A percentile compares a stretch with the other conserved stretches of the same genome.
Evolutionary conservation across 2,329 filamentous ascomycete genomes (phyloP).

Genomic region (Aureobasidium uvarum): DNA sequence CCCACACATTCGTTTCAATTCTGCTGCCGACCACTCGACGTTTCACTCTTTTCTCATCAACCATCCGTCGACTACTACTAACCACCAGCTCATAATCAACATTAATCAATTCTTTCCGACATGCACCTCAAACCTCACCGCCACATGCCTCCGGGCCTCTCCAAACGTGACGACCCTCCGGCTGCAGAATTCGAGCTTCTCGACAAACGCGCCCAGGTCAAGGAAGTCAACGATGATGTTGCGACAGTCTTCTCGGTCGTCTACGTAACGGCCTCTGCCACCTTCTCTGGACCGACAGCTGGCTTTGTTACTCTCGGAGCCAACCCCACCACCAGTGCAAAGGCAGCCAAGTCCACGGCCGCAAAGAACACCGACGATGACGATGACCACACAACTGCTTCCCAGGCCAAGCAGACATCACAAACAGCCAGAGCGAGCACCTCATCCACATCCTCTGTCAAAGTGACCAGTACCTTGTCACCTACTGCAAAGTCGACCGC

Average conservation of each 20-base stretch:
- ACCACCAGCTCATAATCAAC: conserved; percentile 15
- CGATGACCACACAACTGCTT: conserved; percentile 3
- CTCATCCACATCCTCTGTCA: conserved; percentile 11
- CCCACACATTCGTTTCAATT: conserved; percentile 10
- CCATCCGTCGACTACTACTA: conserved; percentile 8
- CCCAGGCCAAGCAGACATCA: conserved; percentile 20
- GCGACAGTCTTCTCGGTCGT: conserved; percentile 47
- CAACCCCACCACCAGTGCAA: conserved; percentile 28
- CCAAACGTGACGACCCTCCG: conserved; percentile 6
- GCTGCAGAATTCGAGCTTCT: background rate
- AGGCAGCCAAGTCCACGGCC: conserved; percentile 27
- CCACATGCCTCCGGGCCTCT: conserved; percentile 1
- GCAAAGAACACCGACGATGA: conserved; percentile 22
- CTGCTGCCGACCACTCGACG: conserved; percentile 16
- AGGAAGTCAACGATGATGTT: conserved; percentile 29
- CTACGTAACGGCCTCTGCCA: conserved; percentile 54
- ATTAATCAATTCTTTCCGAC: conserved; percentile 2
- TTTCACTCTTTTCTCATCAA: conserved; percentile 24
- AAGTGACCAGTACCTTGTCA: conserved; percentile 12
- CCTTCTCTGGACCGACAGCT: conserved; percentile 50
- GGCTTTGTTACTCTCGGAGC: conserved; percentile 35
- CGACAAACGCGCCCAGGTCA: conserved; percentile 23
- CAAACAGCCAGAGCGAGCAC: background rate
- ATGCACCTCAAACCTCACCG: conserved; percentile 23
- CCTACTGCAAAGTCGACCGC: conserved; percentile 12